Conservation (phyloP, 257 asterid species). For the Nicotiana tomentosiformis region DNA sequence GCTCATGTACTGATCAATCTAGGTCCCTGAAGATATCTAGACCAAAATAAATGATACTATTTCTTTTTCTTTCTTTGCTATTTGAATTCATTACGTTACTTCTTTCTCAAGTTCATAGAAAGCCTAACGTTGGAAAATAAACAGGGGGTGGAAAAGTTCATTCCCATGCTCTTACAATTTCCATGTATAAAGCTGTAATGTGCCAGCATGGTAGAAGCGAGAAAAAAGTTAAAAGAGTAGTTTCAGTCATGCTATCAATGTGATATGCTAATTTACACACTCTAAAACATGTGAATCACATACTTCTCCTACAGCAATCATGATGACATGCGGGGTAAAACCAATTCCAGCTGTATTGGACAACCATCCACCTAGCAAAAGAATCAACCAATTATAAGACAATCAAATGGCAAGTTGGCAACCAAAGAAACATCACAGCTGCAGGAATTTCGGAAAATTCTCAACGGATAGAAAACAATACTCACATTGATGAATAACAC, state of each 20-base stretch:
- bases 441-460: background rate
- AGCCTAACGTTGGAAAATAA: background rate
- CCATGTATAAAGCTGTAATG: background rate
- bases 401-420: background rate
- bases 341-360: conserved; percentile 57
- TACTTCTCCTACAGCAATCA: conserved; percentile 72
- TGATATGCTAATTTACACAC: background rate
- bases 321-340: conserved; percentile 67
- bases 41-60: background rate
- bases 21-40: background rate
- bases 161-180: background rate
- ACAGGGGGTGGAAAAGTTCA: too few relatives aligned
- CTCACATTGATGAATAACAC: background rate
- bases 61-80: background rate
- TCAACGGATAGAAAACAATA: background rate
- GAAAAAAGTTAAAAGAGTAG: background rate
- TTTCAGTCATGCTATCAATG: background rate
- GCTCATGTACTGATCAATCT: background rate
- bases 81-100: background rate
- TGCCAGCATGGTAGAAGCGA: background rate
- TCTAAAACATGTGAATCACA: conserved; percentile 13
- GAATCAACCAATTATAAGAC: conserved; percentile 12
- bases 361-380: conserved; percentile 59
- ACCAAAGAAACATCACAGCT: background rate
- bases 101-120: background rate